Base-by-base conservation (phyloP, 108 stramenopile species). In the Schizochytrium sp. region DNA sequence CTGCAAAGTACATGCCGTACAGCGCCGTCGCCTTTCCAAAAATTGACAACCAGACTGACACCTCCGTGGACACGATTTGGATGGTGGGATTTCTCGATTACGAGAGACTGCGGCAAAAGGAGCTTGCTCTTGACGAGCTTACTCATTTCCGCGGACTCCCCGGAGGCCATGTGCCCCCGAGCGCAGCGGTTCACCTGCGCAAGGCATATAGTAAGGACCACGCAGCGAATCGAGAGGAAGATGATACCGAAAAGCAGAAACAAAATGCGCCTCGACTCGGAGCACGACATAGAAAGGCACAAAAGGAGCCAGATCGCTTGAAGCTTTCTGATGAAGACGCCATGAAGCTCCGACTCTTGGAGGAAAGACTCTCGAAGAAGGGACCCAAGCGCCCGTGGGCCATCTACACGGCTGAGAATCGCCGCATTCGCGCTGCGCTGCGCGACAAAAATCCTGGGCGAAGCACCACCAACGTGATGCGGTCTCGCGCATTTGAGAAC, bases 1-100 rank as follows among this genome's bases (percentile, higher is more conserved):
- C 76, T 45, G 76, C 76, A 10, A 83, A 83, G 76, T 83, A 83
- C 76, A 47, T 83, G 48, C 45, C 76, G 25, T 83, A 83, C 51
- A 53, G 23, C n/a, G 45, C 76, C 12, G 76, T 83, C 10, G 45
- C 76, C 5, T 83, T 83, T 53, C 76, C 76, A 18, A 83, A 83
- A 23, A 47, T 69, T 10, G 63, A 69, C 63, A 69, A 69, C 25
- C 63, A 69, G 63, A 41, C 63, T 18, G 63, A 69, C 25, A 69
- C 76, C 3, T 47, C 45, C 16, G 48, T 83, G 10, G 76, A 83
- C 48, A 53, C 76, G 12, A 53, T 83, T 6, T 83, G 76, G 76
- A 83, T 83, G 76, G 76, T 83, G 45, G 76, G 76, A 12, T 83
- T 83, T 4, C 51, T 83, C n/a, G 76, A 83, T 23, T 53, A 83